Percentiles rank a stretch among this genome's conserved stretches.
These are phyloP conservation scores for Bryum argenteum DNA, from an alignment of 225 moss, liverwort and hornwort species.

Conservation along the genomic window DNA sequence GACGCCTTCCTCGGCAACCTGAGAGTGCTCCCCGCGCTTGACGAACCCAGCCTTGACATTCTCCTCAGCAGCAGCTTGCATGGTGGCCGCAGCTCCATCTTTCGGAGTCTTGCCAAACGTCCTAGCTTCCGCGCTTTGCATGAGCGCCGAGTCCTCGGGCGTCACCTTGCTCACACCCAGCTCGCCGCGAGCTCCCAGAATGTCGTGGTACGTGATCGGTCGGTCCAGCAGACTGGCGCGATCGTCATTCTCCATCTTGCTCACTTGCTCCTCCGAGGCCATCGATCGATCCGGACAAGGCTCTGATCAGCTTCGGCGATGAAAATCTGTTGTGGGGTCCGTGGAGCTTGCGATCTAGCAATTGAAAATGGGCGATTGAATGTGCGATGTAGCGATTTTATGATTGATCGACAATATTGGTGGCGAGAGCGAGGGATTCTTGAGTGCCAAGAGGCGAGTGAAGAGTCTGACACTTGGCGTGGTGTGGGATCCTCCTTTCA, in stretches of 20 bases:
- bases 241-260: slow-evolving; percentile 33
- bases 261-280: background rate
- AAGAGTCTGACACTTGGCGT: background rate
- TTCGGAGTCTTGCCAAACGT: slow-evolving; percentile 65
- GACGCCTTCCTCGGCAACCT: slow-evolving; percentile 66
- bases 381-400: background rate
- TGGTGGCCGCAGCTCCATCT: slow-evolving; percentile 65
- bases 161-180: slow-evolving; percentile 38
- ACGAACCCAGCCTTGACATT: slow-evolving; percentile 63
- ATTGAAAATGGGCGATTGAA: background rate
- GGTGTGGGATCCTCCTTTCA: background rate
- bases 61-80: slow-evolving; percentile 72
- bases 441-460: background rate
- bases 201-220: slow-evolving; percentile 67
- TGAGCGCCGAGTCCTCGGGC: slow-evolving; percentile 74
- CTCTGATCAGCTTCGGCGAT: background rate
- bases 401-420: background rate
- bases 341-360: too few species aligned
- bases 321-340: too few species aligned
- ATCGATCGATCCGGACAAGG: background rate
- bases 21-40: slow-evolving; percentile 53
- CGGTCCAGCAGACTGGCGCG: slow-evolving; percentile 24
- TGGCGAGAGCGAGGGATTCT: background rate
- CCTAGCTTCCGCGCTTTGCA: slow-evolving; percentile 78
- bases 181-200: slow-evolving; percentile 36